Base-by-base conservation (phyloP, 2,329 filamentous ascomycete species). In the Aspergillus costaricaensis region DNA sequence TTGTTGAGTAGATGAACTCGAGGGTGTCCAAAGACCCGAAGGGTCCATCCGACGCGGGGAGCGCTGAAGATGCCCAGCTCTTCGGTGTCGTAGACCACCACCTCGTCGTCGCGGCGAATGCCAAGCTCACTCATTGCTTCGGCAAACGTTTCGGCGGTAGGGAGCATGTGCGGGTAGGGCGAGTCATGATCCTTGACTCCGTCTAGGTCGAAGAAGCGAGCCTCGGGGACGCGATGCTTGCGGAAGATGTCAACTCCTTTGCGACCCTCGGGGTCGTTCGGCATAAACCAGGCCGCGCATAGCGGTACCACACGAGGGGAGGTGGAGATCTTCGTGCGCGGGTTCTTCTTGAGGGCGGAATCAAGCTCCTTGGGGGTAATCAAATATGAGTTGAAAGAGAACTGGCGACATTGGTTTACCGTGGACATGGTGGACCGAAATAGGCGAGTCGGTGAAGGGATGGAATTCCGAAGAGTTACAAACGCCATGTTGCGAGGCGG, bases 151-250 rank as follows among this genome's bases (percentile, higher is more conserved):
- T 91, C 87, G 39, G 91, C 83, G 7, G 85, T 88, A 2, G 95
- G 95, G 2, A 99, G 86, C 95, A 99, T 99, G 76, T 99, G 95
- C 7, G 95, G 94, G 74, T 96, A 98, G 1, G 91, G 90, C 58
- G 90, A 96, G 68, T 87, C 86, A 66, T 88, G 88, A 77, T 99
- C 93, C 71, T 95, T 92, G 73, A 96, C 86, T 70, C 88, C 91
- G 78, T 99, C 95, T 57, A 99, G 84, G 76, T 99, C 93, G 76
- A 99, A 99, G 85, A 98, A 99, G 32, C 92, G 90, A 1, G 95
- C 90, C 71, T 89, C 88, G 21, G 93, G 94, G 65, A 99, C 95
- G 70, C 92, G 91, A 73, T 88, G 86, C 73, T 91, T 85, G 67
- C 88, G 86, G 81, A 94, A 99, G 47, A 89, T 87, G 65, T 95